A percentile compares a stretch with the other conserved stretches of the same genome.
Conservation (phyloP, 306 rosid genomes). For the Lathyrus tuberosus region DNA sequence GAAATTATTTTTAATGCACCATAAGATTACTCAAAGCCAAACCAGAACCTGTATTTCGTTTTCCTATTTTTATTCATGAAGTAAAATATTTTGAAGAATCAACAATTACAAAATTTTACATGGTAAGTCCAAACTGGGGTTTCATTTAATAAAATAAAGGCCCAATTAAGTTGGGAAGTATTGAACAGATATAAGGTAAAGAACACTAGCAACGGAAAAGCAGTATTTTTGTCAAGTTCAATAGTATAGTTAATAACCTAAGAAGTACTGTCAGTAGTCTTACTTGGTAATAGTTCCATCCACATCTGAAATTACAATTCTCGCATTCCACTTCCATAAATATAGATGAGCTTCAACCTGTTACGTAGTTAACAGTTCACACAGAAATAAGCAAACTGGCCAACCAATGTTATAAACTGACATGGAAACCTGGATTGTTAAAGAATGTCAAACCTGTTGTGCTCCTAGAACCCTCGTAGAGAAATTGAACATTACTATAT, state of each 20-base stretch:
- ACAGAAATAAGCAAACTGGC: conserved; percentile 30
- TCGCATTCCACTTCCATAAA: conserved; percentile 95
- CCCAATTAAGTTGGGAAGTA: too few relatives aligned
- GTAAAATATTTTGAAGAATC: conserved; percentile 1
- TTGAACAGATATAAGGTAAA: not conserved
- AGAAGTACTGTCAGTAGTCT: conserved; percentile 42
- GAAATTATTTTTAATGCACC: not conserved
- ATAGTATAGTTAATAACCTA: conserved; percentile 36
- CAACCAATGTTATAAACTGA: conserved; percentile 20
- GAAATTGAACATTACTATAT: conserved; percentile 83
- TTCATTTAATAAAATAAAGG: not conserved
- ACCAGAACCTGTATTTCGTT: not conserved
- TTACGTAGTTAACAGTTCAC: conserved; percentile 40
- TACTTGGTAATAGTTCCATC: conserved; percentile 99
- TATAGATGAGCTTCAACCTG: conserved; percentile 99
- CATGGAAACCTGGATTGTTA: conserved; percentile 22
- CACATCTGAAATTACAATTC: conserved; percentile 93
- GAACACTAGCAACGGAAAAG: conserved; percentile 28
- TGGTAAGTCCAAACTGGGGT: conserved; percentile 1
- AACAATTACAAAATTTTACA: not conserved
- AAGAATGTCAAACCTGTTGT: conserved; percentile 75
- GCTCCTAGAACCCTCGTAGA: conserved; percentile 87
- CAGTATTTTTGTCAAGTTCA: conserved; percentile 32
- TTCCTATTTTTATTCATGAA: not conserved
- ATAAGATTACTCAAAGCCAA: conserved; percentile 1